Percentiles rank a stretch among this genome's conserved stretches.
Evolutionary conservation across 805 yeast genomes (phyloP).

Genomic region (Cyberlindnera maclurae): DNA sequence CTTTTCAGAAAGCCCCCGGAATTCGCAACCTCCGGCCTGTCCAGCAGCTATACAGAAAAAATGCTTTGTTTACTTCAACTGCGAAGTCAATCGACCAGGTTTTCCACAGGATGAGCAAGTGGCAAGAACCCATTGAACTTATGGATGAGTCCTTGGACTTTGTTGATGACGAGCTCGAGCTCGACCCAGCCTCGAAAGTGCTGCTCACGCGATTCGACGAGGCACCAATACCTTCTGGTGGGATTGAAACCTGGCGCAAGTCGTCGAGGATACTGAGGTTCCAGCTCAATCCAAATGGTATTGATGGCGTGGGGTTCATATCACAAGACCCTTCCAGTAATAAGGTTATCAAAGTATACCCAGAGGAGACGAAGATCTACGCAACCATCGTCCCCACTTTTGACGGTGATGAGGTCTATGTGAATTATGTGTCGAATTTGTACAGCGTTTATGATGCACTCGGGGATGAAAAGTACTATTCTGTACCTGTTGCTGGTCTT

Average conservation of each 20-base stretch:
- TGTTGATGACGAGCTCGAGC: conserved; percentile 18
- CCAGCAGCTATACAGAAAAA: not conserved
- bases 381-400: conserved; percentile 35
- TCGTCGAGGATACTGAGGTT: conserved; percentile 34
- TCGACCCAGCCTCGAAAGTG: conserved; percentile 23
- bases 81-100: not conserved
- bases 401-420: conserved; percentile 35
- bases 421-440: conserved; percentile 39
- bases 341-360: conserved; percentile 24
- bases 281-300: conserved; percentile 38
- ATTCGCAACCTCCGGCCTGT: not conserved
- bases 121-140: conserved; percentile 5
- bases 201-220: conserved; percentile 27
- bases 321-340: conserved; percentile 24
- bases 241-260: conserved; percentile 27
- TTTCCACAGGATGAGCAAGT: not conserved
- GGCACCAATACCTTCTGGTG: conserved; percentile 27
- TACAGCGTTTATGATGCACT: conserved; percentile 48
- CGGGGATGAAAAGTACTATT: conserved; percentile 36
- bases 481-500: conserved; percentile 34
- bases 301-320: conserved; percentile 34
- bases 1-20: conserved; percentile 5
- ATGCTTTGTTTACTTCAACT: conserved; percentile 12
- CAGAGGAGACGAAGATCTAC: conserved; percentile 35
- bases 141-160: conserved; percentile 20